A percentile compares a stretch with the other conserved stretches of the same genome.
Conservation (phyloP, 176 grass and related monocot genomes). For the Zoysia japonica region DNA sequence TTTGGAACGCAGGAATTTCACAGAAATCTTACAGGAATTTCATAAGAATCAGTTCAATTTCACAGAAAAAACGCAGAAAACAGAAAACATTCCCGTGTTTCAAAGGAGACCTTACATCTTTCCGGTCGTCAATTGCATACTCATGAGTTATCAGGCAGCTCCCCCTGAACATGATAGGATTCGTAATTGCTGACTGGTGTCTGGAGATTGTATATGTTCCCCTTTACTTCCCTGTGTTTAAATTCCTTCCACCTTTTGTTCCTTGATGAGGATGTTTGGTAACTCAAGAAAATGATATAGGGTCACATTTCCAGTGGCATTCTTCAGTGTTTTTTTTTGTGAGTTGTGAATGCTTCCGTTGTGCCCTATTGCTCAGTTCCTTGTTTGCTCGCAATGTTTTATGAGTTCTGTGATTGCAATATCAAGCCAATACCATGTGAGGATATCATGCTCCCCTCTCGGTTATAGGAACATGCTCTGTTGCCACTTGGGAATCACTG, state of each 20-base stretch:
- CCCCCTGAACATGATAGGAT: constrained; percentile 26
- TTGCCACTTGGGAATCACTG: background rate
- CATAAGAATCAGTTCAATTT: no score
- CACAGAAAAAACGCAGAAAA: no score
- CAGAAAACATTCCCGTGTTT: no score
- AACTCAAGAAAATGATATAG: constrained; percentile 39
- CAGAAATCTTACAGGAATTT: no score
- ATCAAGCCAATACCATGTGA: background rate
- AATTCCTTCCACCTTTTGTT: constrained; percentile 6
- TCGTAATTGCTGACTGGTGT: background rate
- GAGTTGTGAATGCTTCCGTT: constrained; percentile 15
- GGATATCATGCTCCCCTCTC: background rate
- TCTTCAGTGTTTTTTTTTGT: constrained; percentile 24
- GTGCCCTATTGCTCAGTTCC: background rate
- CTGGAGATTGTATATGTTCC: constrained; percentile 45
- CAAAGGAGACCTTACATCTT: background rate
- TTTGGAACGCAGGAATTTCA: no score
- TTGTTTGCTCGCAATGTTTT: background rate
- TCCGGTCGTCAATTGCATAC: constrained; percentile 16
- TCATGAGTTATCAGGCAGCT: constrained; percentile 25
- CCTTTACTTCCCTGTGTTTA: constrained; percentile 27
- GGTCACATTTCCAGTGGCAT: constrained; percentile 28
- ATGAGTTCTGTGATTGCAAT: background rate
- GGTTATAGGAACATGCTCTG: background rate
- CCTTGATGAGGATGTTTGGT: constrained; percentile 24